These are phyloP conservation scores for Exophiala aquamarina DNA, from an alignment of 2,329 filamentous ascomycete species.

Conservation along the genomic window DNA sequence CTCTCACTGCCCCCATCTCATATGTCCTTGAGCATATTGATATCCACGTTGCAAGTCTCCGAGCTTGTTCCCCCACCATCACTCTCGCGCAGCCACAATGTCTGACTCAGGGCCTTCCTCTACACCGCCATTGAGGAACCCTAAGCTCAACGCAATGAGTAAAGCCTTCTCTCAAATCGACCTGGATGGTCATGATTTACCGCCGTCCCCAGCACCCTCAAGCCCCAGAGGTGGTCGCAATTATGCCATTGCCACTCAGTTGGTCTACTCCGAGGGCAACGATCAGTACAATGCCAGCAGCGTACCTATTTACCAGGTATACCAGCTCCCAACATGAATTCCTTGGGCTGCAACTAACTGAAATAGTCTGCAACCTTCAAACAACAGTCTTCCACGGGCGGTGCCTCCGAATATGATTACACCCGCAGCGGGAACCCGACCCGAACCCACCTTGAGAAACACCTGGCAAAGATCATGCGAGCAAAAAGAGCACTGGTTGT, in stretches of 20 bases:
- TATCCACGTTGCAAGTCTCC: slow-evolving; percentile 28
- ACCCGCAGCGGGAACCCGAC: slow-evolving; percentile 97
- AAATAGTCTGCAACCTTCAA: slow-evolving; percentile 94
- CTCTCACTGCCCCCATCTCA: slow-evolving; percentile 13
- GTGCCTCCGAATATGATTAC: slow-evolving; percentile 93
- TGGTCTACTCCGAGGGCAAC: slow-evolving; percentile 93
- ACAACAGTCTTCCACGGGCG: slow-evolving; percentile 67
- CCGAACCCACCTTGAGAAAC: slow-evolving; percentile 89
- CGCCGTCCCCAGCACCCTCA: slow-evolving; percentile 89
- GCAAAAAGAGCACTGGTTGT: slow-evolving; percentile 88
- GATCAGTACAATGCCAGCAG: slow-evolving; percentile 98
- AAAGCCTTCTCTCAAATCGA: slow-evolving; percentile 66
- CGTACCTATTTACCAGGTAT: slow-evolving; percentile 88
- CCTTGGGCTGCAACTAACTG: slow-evolving; percentile 3
- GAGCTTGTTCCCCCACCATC: slow-evolving; percentile 28
- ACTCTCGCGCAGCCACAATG: slow-evolving; percentile 21
- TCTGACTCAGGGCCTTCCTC: slow-evolving; percentile 29
- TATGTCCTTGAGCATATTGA: slow-evolving; percentile 30
- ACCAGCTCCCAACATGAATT: too few species aligned
- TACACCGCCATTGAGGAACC: slow-evolving; percentile 28
- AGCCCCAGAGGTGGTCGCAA: slow-evolving; percentile 82
- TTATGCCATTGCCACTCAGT: slow-evolving; percentile 91
- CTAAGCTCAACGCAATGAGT: slow-evolving; percentile 36
- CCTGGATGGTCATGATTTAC: slow-evolving; percentile 78
- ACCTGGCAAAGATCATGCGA: slow-evolving; percentile 98